Evolutionary conservation across 164 flowering plant genomes (phyloP), one percentile per base, ranked within the genome.

Genomic region (Cinnamomum micranthum): DNA sequence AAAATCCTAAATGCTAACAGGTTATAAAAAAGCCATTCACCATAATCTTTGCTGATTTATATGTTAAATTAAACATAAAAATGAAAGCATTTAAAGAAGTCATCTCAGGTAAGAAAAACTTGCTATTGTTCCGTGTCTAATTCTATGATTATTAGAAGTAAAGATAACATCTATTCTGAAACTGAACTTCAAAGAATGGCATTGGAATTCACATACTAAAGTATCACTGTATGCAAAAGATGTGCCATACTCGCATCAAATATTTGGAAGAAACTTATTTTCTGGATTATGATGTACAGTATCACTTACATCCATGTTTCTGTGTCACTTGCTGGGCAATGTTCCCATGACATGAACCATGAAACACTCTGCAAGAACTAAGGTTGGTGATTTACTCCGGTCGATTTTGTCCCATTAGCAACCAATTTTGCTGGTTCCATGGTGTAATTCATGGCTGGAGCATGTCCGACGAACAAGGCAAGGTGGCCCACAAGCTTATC

Each of bases 401-500:
- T 55, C 1, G 60, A 15, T 55, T 13, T 15, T 55, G 60, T 20
- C 17, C 24, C 67, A 64, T 25, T 23, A 13, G 17, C 31, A 1
- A 25, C 33, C 14, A 25, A 64, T 64, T 73, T 65, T 66, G 60
- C 74, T 31, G 17, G 51, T 41, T 73, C 59, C 27, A 28, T 55
- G 22, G 20, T 60, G 58, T 71, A 73, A 73, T 75, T 78, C 25
- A 50, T 65, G 0, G 71, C 83, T 0, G 91, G 90, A 5, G 78
- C 25, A 66, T 90, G 92, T 2, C 94, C 94, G 12, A 78, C 72
- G 75, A 90, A 90, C 81, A 92, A 85, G 66, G 88, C 80, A 35
- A 89, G 83, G 58, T 92, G 97, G n/a, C 97, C 92, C 84, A 88
- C 76, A 11, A 92, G 91, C 87, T 92, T 92, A 73, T 92, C 97